phyloP scores from a whole-genome alignment of 306 rosid species.

The Rosa chinensis region DNA sequence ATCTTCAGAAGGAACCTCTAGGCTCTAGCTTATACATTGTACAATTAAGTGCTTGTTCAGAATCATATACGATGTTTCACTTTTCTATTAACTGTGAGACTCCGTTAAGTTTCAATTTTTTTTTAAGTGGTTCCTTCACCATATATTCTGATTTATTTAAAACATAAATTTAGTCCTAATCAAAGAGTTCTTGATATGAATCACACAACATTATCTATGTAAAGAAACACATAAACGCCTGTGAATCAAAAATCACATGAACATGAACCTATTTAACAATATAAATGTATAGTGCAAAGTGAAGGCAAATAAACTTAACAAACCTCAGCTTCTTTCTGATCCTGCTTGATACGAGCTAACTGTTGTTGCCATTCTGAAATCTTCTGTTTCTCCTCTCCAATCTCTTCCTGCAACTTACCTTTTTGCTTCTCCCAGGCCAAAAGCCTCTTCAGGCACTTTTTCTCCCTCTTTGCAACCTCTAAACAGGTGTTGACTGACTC shows the following conservation, averaged over 20 bases:
- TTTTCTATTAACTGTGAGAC: neutral
- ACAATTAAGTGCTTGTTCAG: neutral
- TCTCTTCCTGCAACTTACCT: slow-evolving; percentile 73
- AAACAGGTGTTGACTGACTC: slow-evolving; percentile 78
- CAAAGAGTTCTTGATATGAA: neutral
- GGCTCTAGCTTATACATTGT: neutral
- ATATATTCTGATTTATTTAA: neutral
- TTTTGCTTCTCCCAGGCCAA: slow-evolving; percentile 96
- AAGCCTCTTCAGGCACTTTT: slow-evolving; percentile 72
- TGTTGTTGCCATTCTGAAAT: slow-evolving; percentile 54
- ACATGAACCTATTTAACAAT: neutral
- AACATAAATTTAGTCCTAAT: neutral
- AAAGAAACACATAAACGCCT: neutral
- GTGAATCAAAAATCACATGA: neutral
- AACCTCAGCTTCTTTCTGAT: slow-evolving; percentile 81
- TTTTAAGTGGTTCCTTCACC: neutral
- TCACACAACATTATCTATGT: neutral
- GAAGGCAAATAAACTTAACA: slow-evolving; percentile 21
- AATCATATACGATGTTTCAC: neutral
- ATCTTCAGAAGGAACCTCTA: neutral
- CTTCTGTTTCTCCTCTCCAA: slow-evolving; percentile 66
- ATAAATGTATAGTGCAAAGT: neutral
- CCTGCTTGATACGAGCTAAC: slow-evolving; percentile 54
- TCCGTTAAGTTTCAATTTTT: neutral
- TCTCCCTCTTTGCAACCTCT: slow-evolving; percentile 92